Evolutionary conservation across 257 asterid genomes (phyloP), one percentile per base, ranked within the genome.

Genomic region (Gentiana dahurica): DNA sequence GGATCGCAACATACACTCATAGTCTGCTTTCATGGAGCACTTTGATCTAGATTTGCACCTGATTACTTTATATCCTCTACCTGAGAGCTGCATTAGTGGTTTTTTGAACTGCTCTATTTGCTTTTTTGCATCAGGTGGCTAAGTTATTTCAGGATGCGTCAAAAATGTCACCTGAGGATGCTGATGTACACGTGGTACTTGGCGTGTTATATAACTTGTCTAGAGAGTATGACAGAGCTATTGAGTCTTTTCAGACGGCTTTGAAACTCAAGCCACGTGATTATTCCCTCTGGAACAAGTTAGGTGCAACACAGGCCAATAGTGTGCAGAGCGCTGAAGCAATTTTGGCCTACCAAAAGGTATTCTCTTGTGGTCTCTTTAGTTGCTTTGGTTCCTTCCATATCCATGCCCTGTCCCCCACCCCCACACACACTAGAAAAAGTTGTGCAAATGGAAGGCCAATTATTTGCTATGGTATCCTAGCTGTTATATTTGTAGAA

Each of bases 221-320:
- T 8, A 73, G 99, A 68, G 95, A 88, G 72, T 92, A 73, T 73
- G 99, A 83, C 74, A 81, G 62, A 75, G 99, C 99, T 65, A 88
- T 92, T 61, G 97, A 80, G 66, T 82, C 99, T 58, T 92, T 92
- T 61, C 82, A 83, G 86, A 83, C 94, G 51, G 85, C 97, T 75
- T 78, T 92, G 80, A 75, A 86, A 61, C 95, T 92, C 72, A 92
- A 86, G 71, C 99, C 99, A 34, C 76, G 84, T 60, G 99, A 92
- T 76, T 92, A 88, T 77, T 92, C 99, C 15, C 95, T 92, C 56
- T 92, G 99, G 99, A 92, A 92, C 80, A 88, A 92, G 84, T 95
- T 92, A 57, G 99, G 99, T 53, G 99, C 99, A 51, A 92, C 99
- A 67, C 97, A 92, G 77, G 99, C 99, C 60, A 92, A 92, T 59